phyloP scores from a whole-genome alignment of 208 protist genomes.

The Willaertia magna region DNA sequence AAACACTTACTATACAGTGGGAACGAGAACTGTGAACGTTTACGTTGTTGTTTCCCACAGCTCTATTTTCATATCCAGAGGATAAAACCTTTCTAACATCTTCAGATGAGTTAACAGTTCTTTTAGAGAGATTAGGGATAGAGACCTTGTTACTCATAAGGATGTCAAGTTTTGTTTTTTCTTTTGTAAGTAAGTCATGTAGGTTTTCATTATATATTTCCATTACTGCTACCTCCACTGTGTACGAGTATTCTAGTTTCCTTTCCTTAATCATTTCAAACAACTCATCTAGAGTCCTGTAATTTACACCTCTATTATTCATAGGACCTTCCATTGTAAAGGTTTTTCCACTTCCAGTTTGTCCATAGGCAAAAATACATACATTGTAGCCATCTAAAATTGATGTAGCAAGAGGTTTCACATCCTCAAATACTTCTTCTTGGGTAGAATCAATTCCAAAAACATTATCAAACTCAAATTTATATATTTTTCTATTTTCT shows the following conservation, averaged over 20 bases:
- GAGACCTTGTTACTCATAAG: conserved; percentile 17
- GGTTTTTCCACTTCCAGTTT: conserved; percentile 29
- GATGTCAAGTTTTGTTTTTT: conserved; percentile 21
- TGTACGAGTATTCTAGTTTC: neutral
- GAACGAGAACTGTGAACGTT: conserved; percentile 30
- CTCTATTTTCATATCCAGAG: conserved; percentile 17
- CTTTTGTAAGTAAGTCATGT: neutral
- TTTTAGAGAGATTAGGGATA: conserved; percentile 7
- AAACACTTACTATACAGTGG: conserved; percentile 28
- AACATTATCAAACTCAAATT: conserved; percentile 33
- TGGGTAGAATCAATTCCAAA: conserved; percentile 31
- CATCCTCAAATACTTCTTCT: conserved; percentile 35
- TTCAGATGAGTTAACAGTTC: neutral
- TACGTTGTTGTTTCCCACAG: conserved; percentile 13
- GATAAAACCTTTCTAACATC: conserved; percentile 14
- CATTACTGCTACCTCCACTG: conserved; percentile 22
- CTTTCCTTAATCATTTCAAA: conserved; percentile 11
- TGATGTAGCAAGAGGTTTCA: conserved; percentile 34
- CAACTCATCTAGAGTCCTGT: conserved; percentile 17
- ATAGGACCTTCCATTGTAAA: conserved; percentile 27
- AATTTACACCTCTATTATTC: conserved; percentile 22
- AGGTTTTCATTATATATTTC: conserved; percentile 37
- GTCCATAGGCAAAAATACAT: conserved; percentile 48
- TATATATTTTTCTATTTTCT: neutral
- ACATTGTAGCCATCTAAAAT: conserved; percentile 47